Evolutionary conservation across 2,329 filamentous ascomycete species (phyloP).

Genomic region (Ustilaginoidea virens): DNA sequence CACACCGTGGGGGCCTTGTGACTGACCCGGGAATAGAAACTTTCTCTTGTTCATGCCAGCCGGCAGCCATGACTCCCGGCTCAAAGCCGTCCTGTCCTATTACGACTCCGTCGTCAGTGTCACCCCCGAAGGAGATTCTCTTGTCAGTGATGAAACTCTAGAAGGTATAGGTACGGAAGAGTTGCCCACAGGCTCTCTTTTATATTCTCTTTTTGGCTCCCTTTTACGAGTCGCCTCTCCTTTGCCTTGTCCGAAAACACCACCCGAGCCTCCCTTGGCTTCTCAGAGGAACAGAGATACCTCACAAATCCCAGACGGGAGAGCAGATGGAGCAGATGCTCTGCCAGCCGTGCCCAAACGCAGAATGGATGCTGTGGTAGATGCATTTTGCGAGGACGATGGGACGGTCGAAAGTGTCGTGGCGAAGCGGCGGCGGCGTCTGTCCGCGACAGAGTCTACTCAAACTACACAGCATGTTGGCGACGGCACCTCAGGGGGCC

Average conservation of each 20-base stretch:
- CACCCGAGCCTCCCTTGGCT: background rate
- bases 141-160: constrained; percentile 78
- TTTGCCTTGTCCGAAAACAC: constrained; percentile 16
- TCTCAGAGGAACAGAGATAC: background rate
- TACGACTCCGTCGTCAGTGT: constrained; percentile 82
- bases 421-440: constrained; percentile 11
- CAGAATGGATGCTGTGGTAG: constrained; percentile 4
- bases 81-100: constrained; percentile 76
- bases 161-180: constrained; percentile 82
- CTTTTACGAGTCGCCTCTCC: constrained; percentile 51
- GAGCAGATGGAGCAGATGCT: background rate
- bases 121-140: constrained; percentile 85
- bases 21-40: constrained; percentile 39
- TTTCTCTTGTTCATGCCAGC: constrained; percentile 81
- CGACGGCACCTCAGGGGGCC: constrained; percentile 19
- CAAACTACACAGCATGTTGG: constrained; percentile 12
- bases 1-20: background rate
- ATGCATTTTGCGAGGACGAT: constrained; percentile 6
- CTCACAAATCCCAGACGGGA: background rate
- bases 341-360: constrained; percentile 5
- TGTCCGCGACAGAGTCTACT: constrained; percentile 9
- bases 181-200: constrained; percentile 37
- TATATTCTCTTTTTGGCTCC: constrained; percentile 60
- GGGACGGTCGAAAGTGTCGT: constrained; percentile 10
- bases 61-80: constrained; percentile 46